Base-by-base conservation (phyloP, 2,329 filamentous ascomycete species). In the Penicillium sp. region DNA sequence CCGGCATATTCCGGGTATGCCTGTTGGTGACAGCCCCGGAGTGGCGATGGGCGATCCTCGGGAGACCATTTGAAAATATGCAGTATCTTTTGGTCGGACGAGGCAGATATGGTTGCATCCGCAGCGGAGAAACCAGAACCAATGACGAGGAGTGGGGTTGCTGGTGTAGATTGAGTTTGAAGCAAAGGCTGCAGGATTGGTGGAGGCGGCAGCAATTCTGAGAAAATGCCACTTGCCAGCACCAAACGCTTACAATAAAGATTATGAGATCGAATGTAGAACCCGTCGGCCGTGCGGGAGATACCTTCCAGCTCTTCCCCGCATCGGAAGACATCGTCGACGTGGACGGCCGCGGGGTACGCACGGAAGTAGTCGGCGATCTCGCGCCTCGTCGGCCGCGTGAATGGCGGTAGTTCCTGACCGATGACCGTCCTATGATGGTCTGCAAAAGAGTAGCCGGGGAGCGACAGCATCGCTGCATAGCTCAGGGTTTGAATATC, bases 81-180 rank as follows among this genome's bases (percentile, higher is more conserved):
- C n/a, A 83, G 65, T 38, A 84, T 75, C 59, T 12, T 70, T 63
- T 25, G 75, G 69, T 18, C 25, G 0, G 46, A 15, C 1, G 48
- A 31, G 15, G 77, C 71, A 5, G 79, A 81, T 33, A 82, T 77
- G 43, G 83, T 82, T 3, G 78, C 71, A 66, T 84, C 81, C 24
- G 81, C 81, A 2, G 81, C 81, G 2, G 80, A 81, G 63, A 83
- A 84, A 0, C 81, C 81, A 7, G 81, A 83, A 5, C 81, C 81
- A 42, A 84, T 72, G 5, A 83, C 76, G 3, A 84, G 71, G 1
- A 82, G 60, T 0, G 80, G 77, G 3, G 60, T 55, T 4, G 55
- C 27, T 1, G 62, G 49, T 49, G 56, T 46, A 57, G 64, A 37
- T 12, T 59, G 57, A 2, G 72, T 61, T 25, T 60, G 42, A 6